phyloP scores from a whole-genome alignment of 345 rosid species.

The Syzygium jambos region DNA sequence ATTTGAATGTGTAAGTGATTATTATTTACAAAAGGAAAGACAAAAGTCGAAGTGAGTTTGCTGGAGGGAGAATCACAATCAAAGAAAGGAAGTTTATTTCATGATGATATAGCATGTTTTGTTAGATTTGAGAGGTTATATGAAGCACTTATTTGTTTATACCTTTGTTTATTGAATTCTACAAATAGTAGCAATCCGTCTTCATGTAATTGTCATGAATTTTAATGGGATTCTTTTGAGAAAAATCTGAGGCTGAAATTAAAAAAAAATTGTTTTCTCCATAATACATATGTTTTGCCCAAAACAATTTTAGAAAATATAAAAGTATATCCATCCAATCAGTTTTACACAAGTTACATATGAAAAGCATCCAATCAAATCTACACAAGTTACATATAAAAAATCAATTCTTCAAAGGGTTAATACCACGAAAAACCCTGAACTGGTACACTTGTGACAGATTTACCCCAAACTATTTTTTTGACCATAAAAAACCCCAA shows the following conservation, averaged over 20 bases:
- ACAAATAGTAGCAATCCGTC: neutral
- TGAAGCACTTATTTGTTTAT: neutral
- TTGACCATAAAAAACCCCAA: too few relatives aligned
- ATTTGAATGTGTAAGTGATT: neutral
- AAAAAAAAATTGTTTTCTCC: neutral
- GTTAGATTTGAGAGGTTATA: neutral
- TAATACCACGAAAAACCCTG: too few relatives aligned
- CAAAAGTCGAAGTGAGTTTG: neutral
- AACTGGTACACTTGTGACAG: too few relatives aligned
- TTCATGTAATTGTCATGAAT: neutral
- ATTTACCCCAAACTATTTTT: too few relatives aligned
- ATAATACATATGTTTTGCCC: neutral
- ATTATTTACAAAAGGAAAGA: neutral
- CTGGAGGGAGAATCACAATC: neutral
- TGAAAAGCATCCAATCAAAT: neutral
- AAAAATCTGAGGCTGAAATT: neutral
- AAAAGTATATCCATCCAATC: neutral
- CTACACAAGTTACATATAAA: neutral
- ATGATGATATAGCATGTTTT: neutral
- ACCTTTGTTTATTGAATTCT: neutral
- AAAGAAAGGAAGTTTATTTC: neutral
- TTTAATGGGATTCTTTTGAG: neutral
- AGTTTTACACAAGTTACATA: neutral
- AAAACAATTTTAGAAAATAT: neutral
- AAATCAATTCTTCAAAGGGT: neutral